Conservation (phyloP, 1,284 basidiomycete genomes). For the Sporisorium scitamineum region DNA sequence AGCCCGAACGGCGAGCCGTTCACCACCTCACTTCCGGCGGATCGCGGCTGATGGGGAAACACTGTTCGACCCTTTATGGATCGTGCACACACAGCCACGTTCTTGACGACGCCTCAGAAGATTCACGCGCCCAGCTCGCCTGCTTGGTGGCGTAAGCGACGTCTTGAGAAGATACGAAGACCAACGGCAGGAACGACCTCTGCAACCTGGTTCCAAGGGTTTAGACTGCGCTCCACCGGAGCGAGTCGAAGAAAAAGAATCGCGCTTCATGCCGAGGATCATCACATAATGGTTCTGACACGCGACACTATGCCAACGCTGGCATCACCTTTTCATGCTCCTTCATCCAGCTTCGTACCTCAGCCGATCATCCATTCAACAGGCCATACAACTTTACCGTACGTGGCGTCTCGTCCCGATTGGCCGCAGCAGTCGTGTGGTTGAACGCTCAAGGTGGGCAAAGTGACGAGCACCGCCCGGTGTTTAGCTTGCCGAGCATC, state of each 20-base stretch:
- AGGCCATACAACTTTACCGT: no score
- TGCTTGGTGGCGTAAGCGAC: background rate
- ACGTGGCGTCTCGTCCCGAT: no score
- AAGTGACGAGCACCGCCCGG: background rate
- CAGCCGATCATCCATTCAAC: background rate
- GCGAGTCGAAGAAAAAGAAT: background rate
- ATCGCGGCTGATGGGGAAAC: background rate
- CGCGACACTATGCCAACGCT: no score
- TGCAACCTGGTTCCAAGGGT: no score
- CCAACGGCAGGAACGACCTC: background rate
- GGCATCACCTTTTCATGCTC: no score
- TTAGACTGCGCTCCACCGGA: background rate
- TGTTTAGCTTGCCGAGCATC: constrained; percentile 1
- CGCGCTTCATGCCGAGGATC: background rate
- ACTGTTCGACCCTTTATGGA: background rate
- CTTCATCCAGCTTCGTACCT: background rate
- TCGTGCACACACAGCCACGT: background rate
- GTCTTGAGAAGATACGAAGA: background rate
- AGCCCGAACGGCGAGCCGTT: background rate
- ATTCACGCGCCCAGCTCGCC: background rate
- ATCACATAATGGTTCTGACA: no score
- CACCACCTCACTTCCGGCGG: no score
- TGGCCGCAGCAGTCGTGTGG: no score
- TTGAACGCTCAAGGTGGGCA: background rate
- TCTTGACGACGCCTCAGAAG: background rate